A percentile compares a stretch with the other conserved stretches of the same genome.
Evolutionary conservation across 129 eudicot species (phyloP).

Genomic region (Centaurea solstitialis): DNA sequence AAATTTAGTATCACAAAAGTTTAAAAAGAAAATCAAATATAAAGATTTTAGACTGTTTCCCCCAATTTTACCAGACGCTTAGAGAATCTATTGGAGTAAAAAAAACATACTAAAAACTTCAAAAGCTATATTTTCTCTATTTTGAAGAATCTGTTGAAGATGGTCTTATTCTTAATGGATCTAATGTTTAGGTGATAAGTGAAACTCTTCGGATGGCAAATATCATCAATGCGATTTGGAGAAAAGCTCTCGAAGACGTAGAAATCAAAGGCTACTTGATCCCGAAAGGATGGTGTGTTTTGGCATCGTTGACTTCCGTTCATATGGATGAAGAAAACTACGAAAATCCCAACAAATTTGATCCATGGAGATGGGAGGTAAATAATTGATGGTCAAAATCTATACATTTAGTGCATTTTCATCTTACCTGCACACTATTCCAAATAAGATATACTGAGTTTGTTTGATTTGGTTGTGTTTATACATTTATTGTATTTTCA

Average conservation of each 20-base stretch:
- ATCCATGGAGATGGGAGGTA: constrained; percentile 99
- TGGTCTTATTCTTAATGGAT: neutral
- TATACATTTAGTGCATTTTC: neutral
- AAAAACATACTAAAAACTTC: neutral
- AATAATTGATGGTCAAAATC: neutral
- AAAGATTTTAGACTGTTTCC: too few relatives aligned
- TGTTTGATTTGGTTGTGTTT: neutral
- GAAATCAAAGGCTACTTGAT: constrained; percentile 85
- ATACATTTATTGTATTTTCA: neutral
- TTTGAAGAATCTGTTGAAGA: neutral
- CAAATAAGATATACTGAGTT: neutral
- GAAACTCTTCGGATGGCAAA: constrained; percentile 95
- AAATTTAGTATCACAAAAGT: too few relatives aligned
- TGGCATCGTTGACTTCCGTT: constrained; percentile 92
- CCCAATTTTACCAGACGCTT: too few relatives aligned
- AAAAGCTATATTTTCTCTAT: neutral
- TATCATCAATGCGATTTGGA: constrained; percentile 91
- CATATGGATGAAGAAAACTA: constrained; percentile 91
- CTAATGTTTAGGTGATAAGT: constrained; percentile 63
- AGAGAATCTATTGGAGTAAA: too few relatives aligned
- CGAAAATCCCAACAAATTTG: constrained; percentile 71
- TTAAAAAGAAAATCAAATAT: too few relatives aligned
- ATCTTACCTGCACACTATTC: neutral
- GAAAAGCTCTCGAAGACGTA: constrained; percentile 82
- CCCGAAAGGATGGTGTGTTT: constrained; percentile 91